Base-by-base conservation (phyloP, 2,329 filamentous ascomycete species). In the Fusarium solani-melongenae region DNA sequence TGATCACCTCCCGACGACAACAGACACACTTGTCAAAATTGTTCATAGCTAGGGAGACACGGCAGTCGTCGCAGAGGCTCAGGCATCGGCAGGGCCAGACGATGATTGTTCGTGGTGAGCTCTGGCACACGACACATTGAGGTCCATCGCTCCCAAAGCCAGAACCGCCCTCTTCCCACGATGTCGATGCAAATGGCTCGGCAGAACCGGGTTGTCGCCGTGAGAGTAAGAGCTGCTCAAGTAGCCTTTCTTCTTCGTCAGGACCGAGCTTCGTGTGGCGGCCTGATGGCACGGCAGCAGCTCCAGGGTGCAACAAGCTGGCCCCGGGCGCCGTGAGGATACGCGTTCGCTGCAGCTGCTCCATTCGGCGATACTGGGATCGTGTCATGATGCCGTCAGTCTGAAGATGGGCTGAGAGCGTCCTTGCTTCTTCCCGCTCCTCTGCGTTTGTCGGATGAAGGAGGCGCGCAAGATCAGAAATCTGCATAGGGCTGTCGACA, bases 11-110 rank as follows among this genome's bases (percentile, higher is more conserved):
- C 65, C 94, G 90, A 59, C 96, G 89, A 82, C 96, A 98, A 78
- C 96, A 98, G 41, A 98, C 95, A 80, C 96, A 99, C 80, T 94
- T 97, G 73, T 95, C 94, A 81, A 97, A 98, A 81, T 98, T 98
- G 81, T 98, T 97, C 91, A 97, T 95, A 5, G 96, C 96, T 71
- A 98, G 87, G 49, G 94, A 96, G 38, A 98, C 93, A 34, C 96
- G 89, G 80, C 96, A 98, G 75, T 98, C 96, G 81, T 99, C 96
- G 80, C 96, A 98, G 14, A 98, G 88, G 75, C 94, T 96, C 66
- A 99, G 87, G 80, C 96, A 99, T 3, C 96, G 93, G 81, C 96
- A 99, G 0, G 96, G 96, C 96, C 96, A 98, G 2, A 98, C 92
- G 63, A 99, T 93, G 69, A 98, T 93, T 9, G 94, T 97, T 20